Base-by-base conservation (phyloP, 2,329 filamentous ascomycete genomes). In the Stachybotrys chartarum region DNA sequence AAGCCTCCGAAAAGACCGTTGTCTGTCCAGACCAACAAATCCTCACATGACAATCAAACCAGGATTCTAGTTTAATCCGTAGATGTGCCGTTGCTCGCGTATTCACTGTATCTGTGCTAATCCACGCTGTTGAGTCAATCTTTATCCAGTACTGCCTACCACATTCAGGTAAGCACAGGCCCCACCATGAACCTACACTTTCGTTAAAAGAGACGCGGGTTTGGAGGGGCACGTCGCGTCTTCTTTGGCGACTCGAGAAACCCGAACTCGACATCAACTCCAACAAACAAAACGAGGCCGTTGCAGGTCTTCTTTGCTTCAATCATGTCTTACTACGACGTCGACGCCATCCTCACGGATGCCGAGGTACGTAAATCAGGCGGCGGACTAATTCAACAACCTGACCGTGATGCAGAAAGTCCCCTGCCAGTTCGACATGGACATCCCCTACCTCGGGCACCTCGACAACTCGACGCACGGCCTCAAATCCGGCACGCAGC, bases 381-480 rank as follows among this genome's bases (percentile, higher is more conserved):
- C 24, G 24, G 24, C 24, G 24, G 24, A 24, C 24, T 24, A 24
- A 24, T 24, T 24, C 24, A 24, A 24, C 24, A 24, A 24, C 2
- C 24, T 24, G 24, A 42, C 35, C 10, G 3, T 42, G 14, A 10
- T 17, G 2, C 63, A 96, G 86, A 97, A 97, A 88, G 84, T 97
- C 35, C 93, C 94, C 46, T 96, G 92, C 76, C 95, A 89, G 53
- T 97, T 97, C 74, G 89, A 96, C 67, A 83, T 97, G 66, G 88
- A 93, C 57, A 86, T 96, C 35, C 88, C 91, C 18, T 86, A 89
- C 55, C 83, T 97, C 50, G 92, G 92, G 62, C 91, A 96, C 70
- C 81, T 99, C 57, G 91, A 96, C 73, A 91, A 91, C 66, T 93
- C 90, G 66, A 81, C 88, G 30, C 74, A 79, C 35, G 73, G 88